Percentiles rank a stretch among this genome's conserved stretches.
These are phyloP conservation scores for Fusarium brevicatenulatum DNA, from an alignment of 2,329 filamentous ascomycete species.

Conservation along the genomic window DNA sequence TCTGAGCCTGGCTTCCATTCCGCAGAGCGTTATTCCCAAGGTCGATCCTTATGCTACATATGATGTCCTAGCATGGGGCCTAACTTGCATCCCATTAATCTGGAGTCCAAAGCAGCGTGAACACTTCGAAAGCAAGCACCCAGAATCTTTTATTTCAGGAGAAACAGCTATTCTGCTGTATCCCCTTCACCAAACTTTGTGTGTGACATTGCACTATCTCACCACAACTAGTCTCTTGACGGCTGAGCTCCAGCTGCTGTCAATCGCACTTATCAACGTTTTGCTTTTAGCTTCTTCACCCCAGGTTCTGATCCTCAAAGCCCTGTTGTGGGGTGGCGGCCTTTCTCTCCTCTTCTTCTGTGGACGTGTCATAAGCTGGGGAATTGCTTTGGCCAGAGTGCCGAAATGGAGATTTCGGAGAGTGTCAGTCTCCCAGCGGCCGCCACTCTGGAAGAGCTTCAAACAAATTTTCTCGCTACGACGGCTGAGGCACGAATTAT, in stretches of 20 bases:
- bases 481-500: conserved; percentile 55
- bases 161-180: conserved; percentile 76
- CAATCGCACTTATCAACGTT: conserved; percentile 83
- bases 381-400: conserved; percentile 84
- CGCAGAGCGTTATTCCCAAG: conserved; percentile 76
- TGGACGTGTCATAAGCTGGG: conserved; percentile 80
- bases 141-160: conserved; percentile 53
- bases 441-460: conserved; percentile 52
- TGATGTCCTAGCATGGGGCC: conserved; percentile 79
- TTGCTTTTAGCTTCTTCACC: conserved; percentile 81
- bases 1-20: conserved; percentile 81
- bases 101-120: conserved; percentile 40
- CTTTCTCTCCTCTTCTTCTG: conserved; percentile 79
- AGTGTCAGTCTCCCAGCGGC: conserved; percentile 52
- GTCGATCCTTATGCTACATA: conserved; percentile 65
- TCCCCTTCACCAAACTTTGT: conserved; percentile 82
- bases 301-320: conserved; percentile 86
- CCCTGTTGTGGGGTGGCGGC: conserved; percentile 86
- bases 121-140: conserved; percentile 50
- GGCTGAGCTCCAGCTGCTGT: conserved; percentile 88
- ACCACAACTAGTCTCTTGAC: conserved; percentile 89
- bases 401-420: conserved; percentile 90
- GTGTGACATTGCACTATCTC: conserved; percentile 78
- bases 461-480: conserved; percentile 58
- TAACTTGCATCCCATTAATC: conserved; percentile 75